Percentiles rank a stretch among this genome's conserved stretches.
phyloP scores from a whole-genome alignment of 2,329 filamentous ascomycete genomes.

The Trichoderma cornu-damae region DNA sequence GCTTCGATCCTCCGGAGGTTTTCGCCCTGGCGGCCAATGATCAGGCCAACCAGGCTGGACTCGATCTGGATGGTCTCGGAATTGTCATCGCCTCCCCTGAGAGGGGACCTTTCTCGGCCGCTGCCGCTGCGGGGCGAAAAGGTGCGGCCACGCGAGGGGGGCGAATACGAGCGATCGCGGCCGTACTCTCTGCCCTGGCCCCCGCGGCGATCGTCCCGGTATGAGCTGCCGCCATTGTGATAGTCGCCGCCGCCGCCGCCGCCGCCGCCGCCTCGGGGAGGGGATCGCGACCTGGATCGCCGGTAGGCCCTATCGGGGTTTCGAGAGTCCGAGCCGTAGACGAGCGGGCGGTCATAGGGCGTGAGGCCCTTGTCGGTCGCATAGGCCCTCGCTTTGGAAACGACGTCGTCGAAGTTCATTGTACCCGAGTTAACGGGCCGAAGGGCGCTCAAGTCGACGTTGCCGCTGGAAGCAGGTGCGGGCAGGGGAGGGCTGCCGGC shows the following conservation, averaged over 20 bases:
- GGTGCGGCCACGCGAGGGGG: slow-evolving; percentile 48
- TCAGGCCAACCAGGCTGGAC: slow-evolving; percentile 78
- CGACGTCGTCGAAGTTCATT: slow-evolving; percentile 76
- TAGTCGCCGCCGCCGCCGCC: slow-evolving; percentile 42
- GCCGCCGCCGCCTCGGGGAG: slow-evolving; percentile 46
- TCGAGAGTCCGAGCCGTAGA: slow-evolving; percentile 39
- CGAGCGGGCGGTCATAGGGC: slow-evolving; percentile 54
- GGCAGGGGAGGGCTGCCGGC: slow-evolving; percentile 46
- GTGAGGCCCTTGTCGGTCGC: slow-evolving; percentile 72
- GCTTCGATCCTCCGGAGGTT: slow-evolving; percentile 80
- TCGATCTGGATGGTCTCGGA: slow-evolving; percentile 82
- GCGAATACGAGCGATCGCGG: slow-evolving; percentile 70
- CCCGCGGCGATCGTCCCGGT: slow-evolving; percentile 76
- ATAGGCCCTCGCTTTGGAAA: slow-evolving; percentile 78
- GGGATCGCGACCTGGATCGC: slow-evolving; percentile 68
- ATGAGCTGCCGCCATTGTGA: slow-evolving; percentile 66
- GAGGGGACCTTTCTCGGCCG: slow-evolving; percentile 56
- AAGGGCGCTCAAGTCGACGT: slow-evolving; percentile 72
- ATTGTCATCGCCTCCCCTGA: slow-evolving; percentile 57
- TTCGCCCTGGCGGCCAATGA: slow-evolving; percentile 86
- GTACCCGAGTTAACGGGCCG: slow-evolving; percentile 75
- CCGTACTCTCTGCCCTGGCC: slow-evolving; percentile 44
- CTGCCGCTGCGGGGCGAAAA: slow-evolving; percentile 57
- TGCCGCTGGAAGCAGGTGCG: slow-evolving; percentile 67
- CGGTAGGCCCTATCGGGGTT: slow-evolving; percentile 49